A percentile compares a stretch with the other conserved stretches of the same genome.
Conservation (phyloP, 23 red algal genomes). For the Gracilaria caudata region DNA sequence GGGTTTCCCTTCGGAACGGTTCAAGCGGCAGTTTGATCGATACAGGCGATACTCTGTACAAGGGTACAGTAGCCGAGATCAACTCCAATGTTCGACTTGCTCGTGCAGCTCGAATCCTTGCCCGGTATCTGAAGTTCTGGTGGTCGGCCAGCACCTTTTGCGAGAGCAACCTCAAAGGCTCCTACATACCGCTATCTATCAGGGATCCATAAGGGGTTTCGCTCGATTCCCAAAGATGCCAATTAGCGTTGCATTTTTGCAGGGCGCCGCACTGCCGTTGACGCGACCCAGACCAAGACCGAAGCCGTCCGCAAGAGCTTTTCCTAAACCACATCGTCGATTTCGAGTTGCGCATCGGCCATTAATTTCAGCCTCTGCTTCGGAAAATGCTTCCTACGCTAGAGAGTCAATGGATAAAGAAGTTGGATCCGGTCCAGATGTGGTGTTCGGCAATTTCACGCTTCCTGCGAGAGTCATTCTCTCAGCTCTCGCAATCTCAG, state of each 20-base stretch:
- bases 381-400: slow-evolving; percentile 30
- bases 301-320: background rate
- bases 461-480: slow-evolving; percentile 17
- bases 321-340: background rate
- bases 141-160: background rate
- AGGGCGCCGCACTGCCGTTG: slow-evolving; percentile 14
- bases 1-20: too few species aligned
- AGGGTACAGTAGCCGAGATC: too few species aligned
- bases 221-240: background rate
- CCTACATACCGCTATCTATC: background rate
- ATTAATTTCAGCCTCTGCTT: slow-evolving; percentile 21
- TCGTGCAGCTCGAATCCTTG: too few species aligned
- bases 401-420: slow-evolving; percentile 9
- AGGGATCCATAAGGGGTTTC: background rate
- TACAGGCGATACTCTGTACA: too few species aligned
- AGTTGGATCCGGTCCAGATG: slow-evolving; percentile 42
- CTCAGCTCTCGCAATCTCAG: slow-evolving; percentile 24
- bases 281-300: background rate
- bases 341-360: slow-evolving; percentile 2
- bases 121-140: background rate
- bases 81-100: too few species aligned
- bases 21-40: too few species aligned
- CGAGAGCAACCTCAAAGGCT: background rate
- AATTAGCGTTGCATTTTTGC: slow-evolving; percentile 34
- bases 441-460: slow-evolving; percentile 42